Evolutionary conservation across 805 yeast genomes (phyloP).

Genomic region (Saturnispora halmiae): DNA sequence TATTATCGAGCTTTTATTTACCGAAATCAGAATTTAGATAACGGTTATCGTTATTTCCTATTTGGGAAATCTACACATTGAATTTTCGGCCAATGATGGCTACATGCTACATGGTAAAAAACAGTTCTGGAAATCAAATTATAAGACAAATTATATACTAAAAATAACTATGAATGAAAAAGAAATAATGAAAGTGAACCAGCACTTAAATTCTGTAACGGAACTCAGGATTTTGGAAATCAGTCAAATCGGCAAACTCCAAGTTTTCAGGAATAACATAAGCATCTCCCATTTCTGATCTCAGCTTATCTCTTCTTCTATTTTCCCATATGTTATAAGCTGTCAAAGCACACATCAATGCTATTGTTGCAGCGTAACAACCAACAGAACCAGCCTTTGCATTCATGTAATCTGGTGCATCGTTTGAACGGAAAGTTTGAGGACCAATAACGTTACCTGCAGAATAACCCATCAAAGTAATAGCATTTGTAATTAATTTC

Average conservation of each 20-base stretch:
- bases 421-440: conserved; percentile 40
- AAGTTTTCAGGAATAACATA: not conserved
- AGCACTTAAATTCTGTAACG: not conserved
- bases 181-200: no score
- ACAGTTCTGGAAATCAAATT: no score
- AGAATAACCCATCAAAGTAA: conserved; percentile 36
- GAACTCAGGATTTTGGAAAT: not conserved
- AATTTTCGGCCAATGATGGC: no score
- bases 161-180: no score
- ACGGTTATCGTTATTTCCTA: no score
- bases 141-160: no score
- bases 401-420: not conserved
- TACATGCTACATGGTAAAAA: no score
- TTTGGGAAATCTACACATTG: no score
- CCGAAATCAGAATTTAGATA: not conserved
- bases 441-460: conserved; percentile 44
- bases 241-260: conserved; percentile 12
- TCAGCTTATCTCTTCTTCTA: not conserved
- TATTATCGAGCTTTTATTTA: not conserved
- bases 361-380: not conserved
- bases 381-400: not conserved
- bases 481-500: conserved; percentile 35
- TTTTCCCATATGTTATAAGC: not conserved
- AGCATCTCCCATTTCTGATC: not conserved
- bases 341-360: not conserved